Percentiles rank a stretch among this genome's conserved stretches.
Evolutionary conservation across 768 basidiomycete genomes (phyloP).

Genomic region (Phylloporus sp.): DNA sequence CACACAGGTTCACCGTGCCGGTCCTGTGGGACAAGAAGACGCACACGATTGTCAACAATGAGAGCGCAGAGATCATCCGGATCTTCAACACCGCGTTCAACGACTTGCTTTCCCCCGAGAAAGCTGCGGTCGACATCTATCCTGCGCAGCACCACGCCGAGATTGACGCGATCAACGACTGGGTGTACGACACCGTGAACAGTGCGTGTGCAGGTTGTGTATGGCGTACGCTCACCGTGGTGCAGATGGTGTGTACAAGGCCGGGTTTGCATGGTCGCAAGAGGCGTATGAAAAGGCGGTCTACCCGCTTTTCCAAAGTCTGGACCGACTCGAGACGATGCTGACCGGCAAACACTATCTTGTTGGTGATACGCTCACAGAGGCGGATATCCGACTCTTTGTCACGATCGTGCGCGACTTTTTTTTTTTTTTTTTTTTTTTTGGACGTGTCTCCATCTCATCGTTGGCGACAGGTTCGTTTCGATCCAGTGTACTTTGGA

Average conservation of each 20-base stretch:
- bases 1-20: slow-evolving; percentile 75
- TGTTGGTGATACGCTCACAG: slow-evolving; percentile 78
- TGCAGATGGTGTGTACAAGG: slow-evolving; percentile 80
- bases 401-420: slow-evolving; percentile 74
- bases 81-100: slow-evolving; percentile 89
- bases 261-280: slow-evolving; percentile 83
- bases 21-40: slow-evolving; percentile 90
- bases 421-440: not conserved
- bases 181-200: slow-evolving; percentile 83
- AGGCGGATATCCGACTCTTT: slow-evolving; percentile 82
- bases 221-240: not conserved
- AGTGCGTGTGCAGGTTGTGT: slow-evolving; percentile 43
- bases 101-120: slow-evolving; percentile 59
- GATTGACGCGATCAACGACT: slow-evolving; percentile 83
- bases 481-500: slow-evolving; percentile 85
- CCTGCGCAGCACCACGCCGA: slow-evolving; percentile 65
- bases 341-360: slow-evolving; percentile 79
- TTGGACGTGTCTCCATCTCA: not conserved
- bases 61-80: slow-evolving; percentile 92
- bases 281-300: slow-evolving; percentile 80
- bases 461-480: slow-evolving; percentile 56
- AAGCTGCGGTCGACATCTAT: slow-evolving; percentile 70
- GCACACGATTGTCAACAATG: slow-evolving; percentile 91
- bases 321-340: slow-evolving; percentile 78
- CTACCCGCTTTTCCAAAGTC: slow-evolving; percentile 63